Evolutionary conservation across 148 eudicot genomes (phyloP), one percentile per base, ranked within the genome.

Genomic region (Beta vulgaris): DNA sequence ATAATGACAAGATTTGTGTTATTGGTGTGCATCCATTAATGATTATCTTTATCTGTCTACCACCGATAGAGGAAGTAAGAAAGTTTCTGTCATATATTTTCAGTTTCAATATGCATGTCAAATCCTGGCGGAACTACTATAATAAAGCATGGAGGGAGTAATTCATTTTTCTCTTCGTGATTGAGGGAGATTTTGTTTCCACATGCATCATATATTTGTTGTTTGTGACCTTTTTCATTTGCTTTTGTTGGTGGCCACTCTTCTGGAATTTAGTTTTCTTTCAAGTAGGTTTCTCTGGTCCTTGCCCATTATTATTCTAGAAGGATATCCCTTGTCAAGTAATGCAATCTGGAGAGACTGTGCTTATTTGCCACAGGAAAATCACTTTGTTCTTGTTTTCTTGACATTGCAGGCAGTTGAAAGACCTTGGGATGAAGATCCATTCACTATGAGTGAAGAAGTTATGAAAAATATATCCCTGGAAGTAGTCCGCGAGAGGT

Each of bases 341-440:
- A 18, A 4, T 44, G 42, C 54, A 48, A 57, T 37, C 43, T 49
- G 54, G 73, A 43, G n/a, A 1, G 32, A 26, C 31, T 34, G 23
- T 69, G 10, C 39, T 13, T 36, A 28, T 16, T 43, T 54, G 12
- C 40, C 26, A 11, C 18, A 37, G 57, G 42, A 15, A 46, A 46
- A 32, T 37, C 16, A 25, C 48, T 39, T 69, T 14, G 61, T 12
- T 11, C 42, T 48, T 73, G 34, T 62, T 51, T 53, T 25, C 40
- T 43, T 34, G 64, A 16, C 40, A 40, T 7, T 55, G 39, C 43
- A 95, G 98, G 96, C 97, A 65, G 90, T 89, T 48, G 80, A 84
- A 84, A 84, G 96, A 85, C 97, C 93, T 25, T 95, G 98, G 98
- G 96, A 95, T 64, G 98, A 95, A 88, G 98, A 95, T 85, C 97